Evolutionary conservation across 2,329 filamentous ascomycete species (phyloP).

Genomic region (Pezicula radicicola): DNA sequence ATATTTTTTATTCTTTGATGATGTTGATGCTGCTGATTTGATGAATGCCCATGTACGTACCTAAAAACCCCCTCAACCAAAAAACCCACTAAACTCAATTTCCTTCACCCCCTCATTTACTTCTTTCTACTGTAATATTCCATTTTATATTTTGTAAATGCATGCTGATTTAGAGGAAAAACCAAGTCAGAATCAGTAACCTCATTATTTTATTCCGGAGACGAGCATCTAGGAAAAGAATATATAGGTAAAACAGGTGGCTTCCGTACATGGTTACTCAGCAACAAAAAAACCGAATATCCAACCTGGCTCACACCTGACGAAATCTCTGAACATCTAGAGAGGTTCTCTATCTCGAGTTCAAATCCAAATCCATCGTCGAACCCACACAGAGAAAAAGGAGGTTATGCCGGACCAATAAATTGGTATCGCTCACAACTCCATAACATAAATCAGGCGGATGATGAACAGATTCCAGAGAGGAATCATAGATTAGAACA

Average conservation of each 20-base stretch:
- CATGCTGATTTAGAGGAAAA: neutral
- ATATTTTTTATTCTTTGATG: slow-evolving; percentile 18
- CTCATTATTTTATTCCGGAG: slow-evolving; percentile 10
- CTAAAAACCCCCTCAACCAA: neutral
- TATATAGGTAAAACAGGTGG: slow-evolving; percentile 16
- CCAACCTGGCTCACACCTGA: neutral
- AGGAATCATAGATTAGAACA: slow-evolving; percentile 6
- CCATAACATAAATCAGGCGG: slow-evolving; percentile 12
- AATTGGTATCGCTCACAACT: slow-evolving; percentile 17
- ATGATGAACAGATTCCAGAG: slow-evolving; percentile 11
- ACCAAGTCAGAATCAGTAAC: slow-evolving; percentile 8
- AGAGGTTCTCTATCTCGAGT: slow-evolving; percentile 3
- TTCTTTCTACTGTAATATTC: too few species aligned
- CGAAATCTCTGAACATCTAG: neutral
- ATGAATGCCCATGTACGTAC: slow-evolving; percentile 13
- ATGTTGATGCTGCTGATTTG: slow-evolving; percentile 13
- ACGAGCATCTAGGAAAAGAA: slow-evolving; percentile 12
- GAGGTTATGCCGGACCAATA: slow-evolving; percentile 10
- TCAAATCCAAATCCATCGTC: neutral
- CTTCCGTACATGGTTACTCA: slow-evolving; percentile 11
- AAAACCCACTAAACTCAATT: neutral
- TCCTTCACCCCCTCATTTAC: too few species aligned
- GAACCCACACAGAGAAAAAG: neutral
- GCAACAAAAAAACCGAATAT: slow-evolving; percentile 4
- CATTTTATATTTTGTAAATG: too few species aligned